Evolutionary conservation across 495 filamentous ascomycete species (phyloP).

Genomic region (Penicillium longicatenatum): DNA sequence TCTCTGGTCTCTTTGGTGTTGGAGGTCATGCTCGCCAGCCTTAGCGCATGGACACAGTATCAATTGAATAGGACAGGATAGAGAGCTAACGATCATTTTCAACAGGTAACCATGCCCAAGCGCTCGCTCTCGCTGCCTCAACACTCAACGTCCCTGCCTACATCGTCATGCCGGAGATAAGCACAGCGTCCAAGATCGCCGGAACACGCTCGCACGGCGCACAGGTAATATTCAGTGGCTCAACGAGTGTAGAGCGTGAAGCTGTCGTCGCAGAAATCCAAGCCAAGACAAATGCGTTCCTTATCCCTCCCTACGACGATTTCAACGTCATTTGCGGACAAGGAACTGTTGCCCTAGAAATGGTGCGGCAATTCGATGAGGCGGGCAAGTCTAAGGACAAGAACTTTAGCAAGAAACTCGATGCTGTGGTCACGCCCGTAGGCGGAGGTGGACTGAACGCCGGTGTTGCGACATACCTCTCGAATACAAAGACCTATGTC

Average conservation of each 20-base stretch:
- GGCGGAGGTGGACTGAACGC: slow-evolving; percentile 89
- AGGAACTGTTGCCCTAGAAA: slow-evolving; percentile 84
- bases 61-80: background rate
- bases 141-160: slow-evolving; percentile 66
- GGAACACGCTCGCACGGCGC: slow-evolving; percentile 77
- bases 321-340: slow-evolving; percentile 88
- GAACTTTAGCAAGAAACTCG: slow-evolving; percentile 48
- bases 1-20: no score
- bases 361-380: slow-evolving; percentile 67
- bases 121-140: slow-evolving; percentile 81
- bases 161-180: slow-evolving; percentile 90
- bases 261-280: slow-evolving; percentile 69
- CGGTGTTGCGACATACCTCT: slow-evolving; percentile 76
- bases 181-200: slow-evolving; percentile 80
- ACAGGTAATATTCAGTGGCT: slow-evolving; percentile 78
- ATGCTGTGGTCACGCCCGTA: slow-evolving; percentile 83
- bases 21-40: no score
- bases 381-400: no score
- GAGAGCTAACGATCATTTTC: slow-evolving; percentile 2
- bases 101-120: slow-evolving; percentile 92
- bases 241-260: slow-evolving; percentile 79
- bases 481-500: slow-evolving; percentile 65
- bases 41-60: no score
- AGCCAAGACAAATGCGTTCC: slow-evolving; percentile 65
- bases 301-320: slow-evolving; percentile 92